These are phyloP conservation scores for Thielaviopsis cerberus DNA, from an alignment of 2,329 filamentous ascomycete species.

Conservation along the genomic window DNA sequence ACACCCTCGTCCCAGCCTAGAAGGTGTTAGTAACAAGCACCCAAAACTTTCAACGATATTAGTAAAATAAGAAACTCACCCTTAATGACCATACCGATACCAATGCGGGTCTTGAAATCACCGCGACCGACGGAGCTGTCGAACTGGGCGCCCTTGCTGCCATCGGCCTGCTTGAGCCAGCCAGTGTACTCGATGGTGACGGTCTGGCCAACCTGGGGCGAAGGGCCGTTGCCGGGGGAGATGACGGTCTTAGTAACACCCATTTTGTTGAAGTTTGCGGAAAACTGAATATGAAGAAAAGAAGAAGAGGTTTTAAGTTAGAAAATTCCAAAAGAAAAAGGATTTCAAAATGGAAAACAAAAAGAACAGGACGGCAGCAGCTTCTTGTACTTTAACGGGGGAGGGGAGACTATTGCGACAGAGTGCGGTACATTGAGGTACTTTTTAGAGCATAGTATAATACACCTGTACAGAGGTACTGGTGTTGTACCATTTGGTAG, in stretches of 20 bases:
- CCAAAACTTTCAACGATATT: neutral
- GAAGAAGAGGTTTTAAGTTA: neutral
- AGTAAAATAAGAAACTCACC: constrained; percentile 32
- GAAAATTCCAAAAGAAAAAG: neutral
- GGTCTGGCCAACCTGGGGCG: constrained; percentile 46
- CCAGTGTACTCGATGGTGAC: constrained; percentile 87
- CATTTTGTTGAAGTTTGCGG: constrained; percentile 30
- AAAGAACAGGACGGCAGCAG: neutral
- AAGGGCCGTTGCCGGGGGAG: constrained; percentile 40
- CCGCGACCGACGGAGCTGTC: constrained; percentile 66
- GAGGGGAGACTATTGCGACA: neutral
- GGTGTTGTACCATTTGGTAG: neutral
- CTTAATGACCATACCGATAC: constrained; percentile 67
- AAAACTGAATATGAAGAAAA: constrained; percentile 5
- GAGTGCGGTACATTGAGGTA: neutral
- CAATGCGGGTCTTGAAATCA: constrained; percentile 62
- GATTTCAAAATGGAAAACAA: neutral
- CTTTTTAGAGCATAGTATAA: neutral
- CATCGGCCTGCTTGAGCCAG: constrained; percentile 51
- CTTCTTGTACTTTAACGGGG: neutral
- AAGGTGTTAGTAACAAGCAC: constrained; percentile 1
- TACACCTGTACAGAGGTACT: neutral
- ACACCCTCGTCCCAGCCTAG: constrained; percentile 76
- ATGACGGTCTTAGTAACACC: constrained; percentile 53
- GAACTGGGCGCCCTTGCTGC: constrained; percentile 62